Percentiles rank a stretch among this genome's conserved stretches.
phyloP scores from a whole-genome alignment of 1,284 basidiomycete genomes.

The Boletus semigastroideus region DNA sequence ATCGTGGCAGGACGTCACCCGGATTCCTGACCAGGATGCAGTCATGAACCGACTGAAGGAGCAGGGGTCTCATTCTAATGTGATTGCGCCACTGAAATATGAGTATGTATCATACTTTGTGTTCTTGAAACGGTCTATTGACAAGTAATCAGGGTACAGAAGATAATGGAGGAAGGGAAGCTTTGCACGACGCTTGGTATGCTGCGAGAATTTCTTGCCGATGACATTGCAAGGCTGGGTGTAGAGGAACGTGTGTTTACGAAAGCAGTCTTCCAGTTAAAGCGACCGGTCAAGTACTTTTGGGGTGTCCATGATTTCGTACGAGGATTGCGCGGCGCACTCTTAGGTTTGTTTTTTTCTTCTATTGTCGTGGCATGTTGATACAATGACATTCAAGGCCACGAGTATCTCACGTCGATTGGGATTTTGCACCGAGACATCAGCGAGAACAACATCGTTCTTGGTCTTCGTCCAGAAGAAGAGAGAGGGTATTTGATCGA shows the following conservation, averaged over 20 bases:
- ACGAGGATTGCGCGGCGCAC: constrained; percentile 9
- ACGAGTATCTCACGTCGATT: constrained; percentile 10
- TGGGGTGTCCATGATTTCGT: constrained; percentile 17
- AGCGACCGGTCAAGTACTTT: constrained; percentile 12
- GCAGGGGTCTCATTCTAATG: neutral
- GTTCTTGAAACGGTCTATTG: neutral
- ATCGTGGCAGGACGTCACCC: constrained; percentile 9
- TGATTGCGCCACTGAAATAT: neutral
- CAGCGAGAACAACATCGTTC: constrained; percentile 20
- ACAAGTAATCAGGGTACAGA: neutral
- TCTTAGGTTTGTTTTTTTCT: neutral
- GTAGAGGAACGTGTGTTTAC: constrained; percentile 3
- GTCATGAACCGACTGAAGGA: neutral
- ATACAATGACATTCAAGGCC: constrained; percentile 4
- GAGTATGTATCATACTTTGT: neutral
- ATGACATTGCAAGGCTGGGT: neutral
- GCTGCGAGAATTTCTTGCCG: neutral
- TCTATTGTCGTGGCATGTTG: neutral
- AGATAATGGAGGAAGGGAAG: neutral
- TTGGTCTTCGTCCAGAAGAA: constrained; percentile 6
- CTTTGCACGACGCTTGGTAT: neutral
- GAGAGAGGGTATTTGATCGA: constrained; percentile 22
- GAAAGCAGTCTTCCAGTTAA: neutral
- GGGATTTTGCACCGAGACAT: constrained; percentile 16
- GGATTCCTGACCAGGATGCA: neutral